These are phyloP conservation scores for Metarhizium album DNA, from an alignment of 2,329 filamentous ascomycete species.

Conservation along the genomic window DNA sequence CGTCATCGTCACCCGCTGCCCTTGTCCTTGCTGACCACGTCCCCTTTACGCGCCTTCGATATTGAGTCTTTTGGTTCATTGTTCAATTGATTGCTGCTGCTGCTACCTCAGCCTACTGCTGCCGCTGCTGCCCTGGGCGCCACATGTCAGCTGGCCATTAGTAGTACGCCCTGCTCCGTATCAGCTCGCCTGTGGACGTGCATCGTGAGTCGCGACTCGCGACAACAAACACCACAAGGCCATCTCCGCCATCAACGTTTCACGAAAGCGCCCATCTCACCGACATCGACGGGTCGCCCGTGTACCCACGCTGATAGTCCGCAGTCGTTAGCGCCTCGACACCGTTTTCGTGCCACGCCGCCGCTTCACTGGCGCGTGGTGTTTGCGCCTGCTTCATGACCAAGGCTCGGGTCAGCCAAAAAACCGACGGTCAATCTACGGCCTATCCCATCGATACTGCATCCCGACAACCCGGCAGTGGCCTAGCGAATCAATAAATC, in stretches of 20 bases:
- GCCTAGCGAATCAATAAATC: background rate
- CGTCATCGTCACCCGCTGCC: background rate
- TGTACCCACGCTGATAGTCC: background rate
- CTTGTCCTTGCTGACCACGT: background rate
- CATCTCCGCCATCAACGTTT: background rate
- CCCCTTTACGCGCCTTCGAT: no score
- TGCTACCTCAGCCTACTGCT: no score
- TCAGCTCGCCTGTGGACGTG: no score
- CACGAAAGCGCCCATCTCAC: background rate
- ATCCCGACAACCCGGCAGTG: background rate
- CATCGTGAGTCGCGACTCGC: no score
- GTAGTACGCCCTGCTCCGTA: no score
- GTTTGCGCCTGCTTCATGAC: constrained; percentile 1
- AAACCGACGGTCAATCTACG: background rate
- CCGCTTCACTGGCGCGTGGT: background rate
- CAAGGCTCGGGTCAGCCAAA: background rate
- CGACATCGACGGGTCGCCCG: background rate
- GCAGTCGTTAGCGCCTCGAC: background rate
- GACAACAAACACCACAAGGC: background rate
- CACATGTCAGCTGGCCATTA: no score
- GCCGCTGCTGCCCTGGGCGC: no score
- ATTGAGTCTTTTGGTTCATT: background rate
- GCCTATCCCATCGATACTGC: background rate
- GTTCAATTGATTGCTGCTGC: background rate
- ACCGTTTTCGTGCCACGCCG: background rate